Conservation (phyloP, 495 filamentous ascomycete genomes). For the Xylaria grammica region DNA sequence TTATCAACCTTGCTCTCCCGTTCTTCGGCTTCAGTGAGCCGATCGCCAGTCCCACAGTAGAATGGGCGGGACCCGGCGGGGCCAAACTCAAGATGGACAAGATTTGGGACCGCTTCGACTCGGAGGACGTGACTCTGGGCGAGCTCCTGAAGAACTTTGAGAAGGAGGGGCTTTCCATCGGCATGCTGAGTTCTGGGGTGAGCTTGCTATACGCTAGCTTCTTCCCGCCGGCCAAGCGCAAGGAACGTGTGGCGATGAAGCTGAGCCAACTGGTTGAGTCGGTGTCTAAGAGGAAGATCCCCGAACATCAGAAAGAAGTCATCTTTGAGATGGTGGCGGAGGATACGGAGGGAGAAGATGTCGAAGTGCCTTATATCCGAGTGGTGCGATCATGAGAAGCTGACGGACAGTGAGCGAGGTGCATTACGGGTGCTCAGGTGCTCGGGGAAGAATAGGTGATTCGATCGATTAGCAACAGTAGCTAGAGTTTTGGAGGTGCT, state of each 20-base stretch:
- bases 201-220: conserved; percentile 96
- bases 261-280: conserved; percentile 86
- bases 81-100: conserved; percentile 84
- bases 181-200: conserved; percentile 95
- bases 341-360: conserved; percentile 88
- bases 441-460: background rate
- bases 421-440: background rate
- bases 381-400: conserved; percentile 42
- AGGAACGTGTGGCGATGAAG: conserved; percentile 65
- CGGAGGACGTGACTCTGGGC: conserved; percentile 80
- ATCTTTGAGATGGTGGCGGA: conserved; percentile 97
- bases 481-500: conserved; percentile 14
- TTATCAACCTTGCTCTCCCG: conserved; percentile 93
- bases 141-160: conserved; percentile 85
- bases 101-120: conserved; percentile 97
- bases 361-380: conserved; percentile 97
- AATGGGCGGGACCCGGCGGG: conserved; percentile 73
- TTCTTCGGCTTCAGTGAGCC: conserved; percentile 99
- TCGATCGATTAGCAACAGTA: background rate
- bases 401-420: background rate
- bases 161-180: conserved; percentile 77
- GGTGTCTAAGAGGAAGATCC: conserved; percentile 90
- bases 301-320: conserved; percentile 88
- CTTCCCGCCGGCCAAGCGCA: conserved; percentile 85
- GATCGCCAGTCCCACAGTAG: conserved; percentile 88